Conservation (phyloP, 306 rosid genomes). For the Quercus engelmannii region DNA sequence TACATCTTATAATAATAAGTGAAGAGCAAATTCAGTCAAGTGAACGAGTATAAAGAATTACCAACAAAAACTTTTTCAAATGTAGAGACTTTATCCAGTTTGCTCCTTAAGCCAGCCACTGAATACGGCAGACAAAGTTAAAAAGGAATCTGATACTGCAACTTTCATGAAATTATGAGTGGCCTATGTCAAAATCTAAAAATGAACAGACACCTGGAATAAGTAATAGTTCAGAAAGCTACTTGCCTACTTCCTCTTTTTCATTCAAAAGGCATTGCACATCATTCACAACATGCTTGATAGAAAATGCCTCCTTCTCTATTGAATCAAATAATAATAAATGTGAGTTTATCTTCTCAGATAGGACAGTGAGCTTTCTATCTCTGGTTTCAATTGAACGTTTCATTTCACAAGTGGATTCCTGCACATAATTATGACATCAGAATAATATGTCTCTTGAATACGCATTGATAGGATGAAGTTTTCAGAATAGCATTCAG, state of each 20-base stretch:
- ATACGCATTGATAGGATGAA: neutral
- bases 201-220: constrained; percentile 2
- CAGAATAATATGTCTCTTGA: neutral
- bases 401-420: constrained; percentile 59
- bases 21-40: neutral
- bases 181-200: constrained; percentile 2
- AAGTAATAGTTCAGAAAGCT: constrained; percentile 17
- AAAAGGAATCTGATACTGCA: neutral
- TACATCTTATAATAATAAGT: neutral
- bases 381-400: constrained; percentile 49
- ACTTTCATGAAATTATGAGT: neutral
- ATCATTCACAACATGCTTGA: constrained; percentile 56
- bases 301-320: constrained; percentile 58
- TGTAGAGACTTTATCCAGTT: constrained; percentile 53
- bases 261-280: constrained; percentile 53
- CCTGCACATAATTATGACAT: constrained; percentile 35
- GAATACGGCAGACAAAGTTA: constrained; percentile 19
- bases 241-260: constrained; percentile 74
- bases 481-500: neutral
- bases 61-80: constrained; percentile 61
- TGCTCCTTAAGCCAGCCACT: constrained; percentile 61
- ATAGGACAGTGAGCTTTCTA: constrained; percentile 54
- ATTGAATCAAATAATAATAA: constrained; percentile 61
- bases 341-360: constrained; percentile 69
- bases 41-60: constrained; percentile 32